Evolutionary conservation across 139 green algal species (phyloP).

Genomic region (Closterium sp.): DNA sequence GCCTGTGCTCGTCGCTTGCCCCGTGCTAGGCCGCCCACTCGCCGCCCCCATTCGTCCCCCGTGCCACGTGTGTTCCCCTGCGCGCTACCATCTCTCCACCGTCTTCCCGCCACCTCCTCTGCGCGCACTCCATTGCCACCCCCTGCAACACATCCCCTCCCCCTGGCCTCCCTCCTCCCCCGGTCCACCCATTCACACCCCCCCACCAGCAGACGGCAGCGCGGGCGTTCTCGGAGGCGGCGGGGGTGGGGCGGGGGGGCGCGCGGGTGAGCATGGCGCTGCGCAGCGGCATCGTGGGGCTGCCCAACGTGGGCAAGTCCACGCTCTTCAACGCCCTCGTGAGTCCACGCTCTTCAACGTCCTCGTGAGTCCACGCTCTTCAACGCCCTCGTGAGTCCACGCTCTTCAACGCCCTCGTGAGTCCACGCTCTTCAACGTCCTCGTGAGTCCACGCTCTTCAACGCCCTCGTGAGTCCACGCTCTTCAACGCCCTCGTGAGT

Average conservation of each 20-base stretch:
- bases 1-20: too few species aligned
- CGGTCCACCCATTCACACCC: background rate
- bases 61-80: background rate
- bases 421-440: conserved; percentile 79
- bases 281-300: conserved; percentile 90
- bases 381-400: too few species aligned
- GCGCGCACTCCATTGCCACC: too few species aligned
- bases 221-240: background rate
- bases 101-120: background rate
- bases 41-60: background rate
- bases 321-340: conserved; percentile 70
- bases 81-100: background rate
- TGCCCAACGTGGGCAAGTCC: conserved; percentile 95
- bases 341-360: conserved; percentile 75
- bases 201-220: background rate
- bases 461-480: conserved; percentile 72
- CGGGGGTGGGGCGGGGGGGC: background rate
- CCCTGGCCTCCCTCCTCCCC: background rate
- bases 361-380: conserved; percentile 54
- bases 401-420: conserved; percentile 88
- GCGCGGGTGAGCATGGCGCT: conserved; percentile 58
- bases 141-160: too few species aligned
- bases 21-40: too few species aligned
- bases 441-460: conserved; percentile 60
- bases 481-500: conserved; percentile 68